A percentile compares a stretch with the other conserved stretches of the same genome.
phyloP scores from a whole-genome alignment of 2,329 filamentous ascomycete species.

The Dactylellina leptospora region DNA sequence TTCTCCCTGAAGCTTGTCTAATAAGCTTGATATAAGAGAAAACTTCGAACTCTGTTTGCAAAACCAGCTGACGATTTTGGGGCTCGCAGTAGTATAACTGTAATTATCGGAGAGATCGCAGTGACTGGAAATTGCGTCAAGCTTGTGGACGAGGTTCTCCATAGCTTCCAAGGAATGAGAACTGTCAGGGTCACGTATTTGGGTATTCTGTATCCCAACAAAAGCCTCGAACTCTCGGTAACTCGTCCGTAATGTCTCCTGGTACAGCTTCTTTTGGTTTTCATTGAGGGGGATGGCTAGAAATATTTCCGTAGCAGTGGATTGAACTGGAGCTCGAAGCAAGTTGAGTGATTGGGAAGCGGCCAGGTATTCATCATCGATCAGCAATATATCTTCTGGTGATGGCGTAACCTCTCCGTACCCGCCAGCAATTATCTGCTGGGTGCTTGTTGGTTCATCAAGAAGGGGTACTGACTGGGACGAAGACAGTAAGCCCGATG shows the following conservation, averaged over 20 bases:
- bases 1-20: constrained; percentile 19
- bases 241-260: constrained; percentile 17
- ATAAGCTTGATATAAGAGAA: constrained; percentile 14
- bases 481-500: constrained; percentile 12
- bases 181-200: not conserved
- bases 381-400: constrained; percentile 2
- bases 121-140: constrained; percentile 35
- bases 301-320: constrained; percentile 29
- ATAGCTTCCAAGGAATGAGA: constrained; percentile 11
- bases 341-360: constrained; percentile 32
- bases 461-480: not conserved
- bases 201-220: constrained; percentile 28
- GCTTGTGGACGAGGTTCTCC: constrained; percentile 20
- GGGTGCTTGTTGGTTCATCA: not conserved
- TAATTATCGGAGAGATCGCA: constrained; percentile 20
- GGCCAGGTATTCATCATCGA: constrained; percentile 40
- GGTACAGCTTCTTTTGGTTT: constrained; percentile 27
- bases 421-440: not conserved
- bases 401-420: not conserved
- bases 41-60: constrained; percentile 47
- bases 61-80: constrained; percentile 42
- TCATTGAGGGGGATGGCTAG: constrained; percentile 36
- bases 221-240: constrained; percentile 36
- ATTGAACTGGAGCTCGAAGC: constrained; percentile 9
- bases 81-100: not conserved